These are phyloP conservation scores for Colletotrichum spaethianum DNA, from an alignment of 2,329 filamentous ascomycete species.

Conservation along the genomic window DNA sequence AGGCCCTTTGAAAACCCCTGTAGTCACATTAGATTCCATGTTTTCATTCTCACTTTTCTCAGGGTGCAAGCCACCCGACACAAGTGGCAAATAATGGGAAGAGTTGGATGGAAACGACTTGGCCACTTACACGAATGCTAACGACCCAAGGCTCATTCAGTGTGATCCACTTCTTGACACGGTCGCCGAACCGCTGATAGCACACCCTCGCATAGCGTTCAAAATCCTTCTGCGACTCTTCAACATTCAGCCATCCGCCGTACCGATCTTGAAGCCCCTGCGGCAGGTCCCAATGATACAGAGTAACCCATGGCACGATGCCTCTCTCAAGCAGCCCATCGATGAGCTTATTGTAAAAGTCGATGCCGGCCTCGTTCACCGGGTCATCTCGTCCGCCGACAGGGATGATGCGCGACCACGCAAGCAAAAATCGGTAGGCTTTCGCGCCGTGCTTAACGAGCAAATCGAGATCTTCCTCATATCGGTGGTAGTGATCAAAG, in stretches of 20 bases:
- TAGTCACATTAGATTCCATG: too few relatives aligned
- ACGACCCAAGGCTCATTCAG: conserved; percentile 51
- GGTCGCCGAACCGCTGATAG: conserved; percentile 68
- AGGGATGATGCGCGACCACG: conserved; percentile 76
- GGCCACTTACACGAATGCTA: conserved; percentile 50
- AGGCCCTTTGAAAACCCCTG: too few relatives aligned
- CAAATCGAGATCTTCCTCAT: conserved; percentile 69
- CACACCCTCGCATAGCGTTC: conserved; percentile 70
- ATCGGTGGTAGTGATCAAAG: conserved; percentile 55
- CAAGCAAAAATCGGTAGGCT: conserved; percentile 75
- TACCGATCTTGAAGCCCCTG: conserved; percentile 71
- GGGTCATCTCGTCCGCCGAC: conserved; percentile 74
- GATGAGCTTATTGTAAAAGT: conserved; percentile 72
- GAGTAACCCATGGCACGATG: conserved; percentile 72
- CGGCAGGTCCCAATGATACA: conserved; percentile 77
- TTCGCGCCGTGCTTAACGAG: conserved; percentile 71
- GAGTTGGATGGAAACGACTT: conserved; percentile 42
- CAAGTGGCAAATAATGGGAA: too few relatives aligned
- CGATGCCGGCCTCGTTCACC: conserved; percentile 71
- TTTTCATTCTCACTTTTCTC: too few relatives aligned
- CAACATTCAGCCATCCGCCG: conserved; percentile 72
- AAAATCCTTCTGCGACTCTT: conserved; percentile 72
- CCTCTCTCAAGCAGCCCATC: conserved; percentile 70
- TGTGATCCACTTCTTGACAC: conserved; percentile 72
- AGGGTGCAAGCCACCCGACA: too few relatives aligned